Base-by-base conservation (phyloP, 1,284 basidiomycete genomes). In the Xerocomus amazonicus region DNA sequence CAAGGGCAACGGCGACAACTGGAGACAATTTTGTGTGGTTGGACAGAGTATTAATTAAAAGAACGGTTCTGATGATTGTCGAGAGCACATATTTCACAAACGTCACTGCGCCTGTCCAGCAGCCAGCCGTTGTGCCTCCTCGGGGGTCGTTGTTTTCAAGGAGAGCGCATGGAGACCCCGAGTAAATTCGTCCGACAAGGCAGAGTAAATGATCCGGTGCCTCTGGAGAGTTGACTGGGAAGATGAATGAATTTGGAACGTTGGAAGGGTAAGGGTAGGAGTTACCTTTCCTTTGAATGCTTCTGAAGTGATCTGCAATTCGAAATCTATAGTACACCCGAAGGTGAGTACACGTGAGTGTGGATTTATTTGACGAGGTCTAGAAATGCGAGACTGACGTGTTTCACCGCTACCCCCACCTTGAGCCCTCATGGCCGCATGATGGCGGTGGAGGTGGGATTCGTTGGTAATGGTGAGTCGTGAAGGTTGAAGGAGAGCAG, bases 391-490 rank as follows among this genome's bases (percentile, higher is more conserved):
- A 43, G 54, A 78, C 84, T 59, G 73, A 90, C 87, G 88, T 33
- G 88, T 88, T 65, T 81, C 80, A 38, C 79, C 81, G 58, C 73
- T 79, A 37, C 76, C 78, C 54, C 77, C 81, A 47, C 75, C 79
- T 66, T 79, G 73, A 45, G 76, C 79, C 61, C 78, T 75, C 88
- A 90, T 90, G 43, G 87, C 72, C 45, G 76, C 75, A 69, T 90
- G 87, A 70, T 89, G 83, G 59, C 82, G 77, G 68, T 90, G 87
- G 69, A 86, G 75, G 76, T 79, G 82, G 41, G 87, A 88, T 62
- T 90, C 84, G 68, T 90, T 90, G 39, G 74, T 74, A 62, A 90
- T 82, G 47, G 63, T 71, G 58, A 90, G 72, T 57, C 73, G 71
- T 46, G 74, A 70, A 33, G 87, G 87, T 57, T 73, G 71, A 50